Conservation (phyloP, 179 eudicot genomes). For the Patellifolia procumbens region DNA sequence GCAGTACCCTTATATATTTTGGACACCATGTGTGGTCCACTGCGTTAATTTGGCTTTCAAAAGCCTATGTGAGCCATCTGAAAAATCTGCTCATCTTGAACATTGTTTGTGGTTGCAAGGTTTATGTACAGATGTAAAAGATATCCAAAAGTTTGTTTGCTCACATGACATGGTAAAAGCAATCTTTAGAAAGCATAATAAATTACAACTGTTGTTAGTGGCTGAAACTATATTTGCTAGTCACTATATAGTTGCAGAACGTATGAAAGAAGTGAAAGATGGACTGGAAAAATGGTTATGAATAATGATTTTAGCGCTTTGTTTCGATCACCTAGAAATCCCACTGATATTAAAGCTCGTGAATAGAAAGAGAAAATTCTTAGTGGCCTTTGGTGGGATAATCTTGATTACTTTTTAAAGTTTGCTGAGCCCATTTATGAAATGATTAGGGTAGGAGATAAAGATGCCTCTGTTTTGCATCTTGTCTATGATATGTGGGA, state of each 20-base stretch:
- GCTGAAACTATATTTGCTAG: no score
- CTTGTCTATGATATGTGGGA: no score
- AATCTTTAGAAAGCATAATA: neutral
- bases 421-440: no score
- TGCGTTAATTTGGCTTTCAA: neutral
- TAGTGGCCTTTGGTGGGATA: no score
- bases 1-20: neutral
- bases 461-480: no score
- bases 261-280: no score
- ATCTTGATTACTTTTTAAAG: no score
- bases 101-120: neutral
- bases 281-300: neutral
- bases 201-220: neutral
- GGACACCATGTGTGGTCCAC: neutral
- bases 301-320: neutral
- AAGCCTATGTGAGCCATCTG: neutral
- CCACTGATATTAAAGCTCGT: no score
- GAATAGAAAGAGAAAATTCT: no score
- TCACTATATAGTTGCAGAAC: no score
- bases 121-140: neutral
- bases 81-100: neutral
- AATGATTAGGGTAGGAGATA: no score
- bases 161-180: neutral
- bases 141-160: neutral
- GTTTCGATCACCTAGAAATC: no score